Evolutionary conservation across 257 asterid genomes (phyloP).

Genomic region (Salvia splendens): DNA sequence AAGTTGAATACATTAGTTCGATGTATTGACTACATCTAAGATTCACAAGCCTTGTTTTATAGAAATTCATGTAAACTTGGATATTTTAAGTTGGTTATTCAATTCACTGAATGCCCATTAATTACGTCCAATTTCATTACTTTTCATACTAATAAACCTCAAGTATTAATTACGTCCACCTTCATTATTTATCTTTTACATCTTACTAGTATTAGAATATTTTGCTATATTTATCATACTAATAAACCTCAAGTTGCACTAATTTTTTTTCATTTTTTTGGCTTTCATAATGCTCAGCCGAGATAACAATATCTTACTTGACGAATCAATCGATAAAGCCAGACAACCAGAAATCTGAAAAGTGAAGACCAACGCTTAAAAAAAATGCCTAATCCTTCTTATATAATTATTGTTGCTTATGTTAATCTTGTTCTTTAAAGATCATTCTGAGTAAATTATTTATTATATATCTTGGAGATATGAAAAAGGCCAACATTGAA

Average conservation of each 20-base stretch:
- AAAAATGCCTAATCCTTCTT: background rate
- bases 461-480: background rate
- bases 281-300: too few relatives aligned
- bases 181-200: too few relatives aligned
- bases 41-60: background rate
- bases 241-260: too few relatives aligned
- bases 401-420: background rate
- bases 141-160: too few relatives aligned
- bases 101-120: too few relatives aligned
- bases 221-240: background rate
- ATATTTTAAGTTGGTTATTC: too few relatives aligned
- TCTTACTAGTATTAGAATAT: too few relatives aligned
- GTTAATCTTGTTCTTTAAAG: constrained; percentile 9
- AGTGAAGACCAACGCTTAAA: constrained; percentile 3
- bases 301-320: background rate
- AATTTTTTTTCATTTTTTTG: too few relatives aligned
- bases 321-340: constrained; percentile 10
- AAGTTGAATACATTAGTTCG: background rate
- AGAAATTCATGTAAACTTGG: too few relatives aligned
- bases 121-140: too few relatives aligned
- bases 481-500: background rate
- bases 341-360: constrained; percentile 4
- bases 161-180: too few relatives aligned
- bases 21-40: background rate
- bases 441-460: background rate